Evolutionary conservation across 495 filamentous ascomycete genomes (phyloP).

Genomic region (Talaromyces nanjingensis): DNA sequence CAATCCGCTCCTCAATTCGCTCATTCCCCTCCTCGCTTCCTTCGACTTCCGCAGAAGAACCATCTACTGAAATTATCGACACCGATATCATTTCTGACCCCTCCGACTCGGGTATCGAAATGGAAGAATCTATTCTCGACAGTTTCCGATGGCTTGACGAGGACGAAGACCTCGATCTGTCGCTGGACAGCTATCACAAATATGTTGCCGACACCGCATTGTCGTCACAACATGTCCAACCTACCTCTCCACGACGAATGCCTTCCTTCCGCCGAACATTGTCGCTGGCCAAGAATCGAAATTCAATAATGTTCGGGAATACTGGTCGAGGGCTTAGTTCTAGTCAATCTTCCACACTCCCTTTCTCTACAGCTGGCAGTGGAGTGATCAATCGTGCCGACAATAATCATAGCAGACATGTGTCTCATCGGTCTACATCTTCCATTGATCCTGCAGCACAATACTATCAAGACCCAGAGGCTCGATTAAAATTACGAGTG

Average conservation of each 20-base stretch:
- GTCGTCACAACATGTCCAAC: not conserved
- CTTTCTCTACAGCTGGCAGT: constrained; percentile 10
- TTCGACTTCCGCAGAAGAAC: not conserved
- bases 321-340: constrained; percentile 11
- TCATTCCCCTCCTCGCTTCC: not conserved
- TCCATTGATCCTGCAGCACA: constrained; percentile 66
- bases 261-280: constrained; percentile 43
- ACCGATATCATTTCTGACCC: constrained; percentile 7
- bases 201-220: constrained; percentile 29
- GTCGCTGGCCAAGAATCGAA: constrained; percentile 28
- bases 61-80: not conserved
- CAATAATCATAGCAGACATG: constrained; percentile 24
- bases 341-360: constrained; percentile 14
- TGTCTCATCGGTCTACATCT: constrained; percentile 36
- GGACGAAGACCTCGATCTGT: constrained; percentile 66
- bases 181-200: constrained; percentile 48
- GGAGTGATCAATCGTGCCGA: not conserved
- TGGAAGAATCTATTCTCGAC: constrained; percentile 53
- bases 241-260: constrained; percentile 16
- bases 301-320: constrained; percentile 14
- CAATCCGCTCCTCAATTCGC: not conserved
- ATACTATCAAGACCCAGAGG: constrained; percentile 88
- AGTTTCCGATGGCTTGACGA: constrained; percentile 77
- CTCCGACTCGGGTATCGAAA: constrained; percentile 28
- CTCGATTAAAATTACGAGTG: constrained; percentile 77